phyloP scores from a whole-genome alignment of 2,329 filamentous ascomycete species.

The Neophaeococcomyces mojaviensis region DNA sequence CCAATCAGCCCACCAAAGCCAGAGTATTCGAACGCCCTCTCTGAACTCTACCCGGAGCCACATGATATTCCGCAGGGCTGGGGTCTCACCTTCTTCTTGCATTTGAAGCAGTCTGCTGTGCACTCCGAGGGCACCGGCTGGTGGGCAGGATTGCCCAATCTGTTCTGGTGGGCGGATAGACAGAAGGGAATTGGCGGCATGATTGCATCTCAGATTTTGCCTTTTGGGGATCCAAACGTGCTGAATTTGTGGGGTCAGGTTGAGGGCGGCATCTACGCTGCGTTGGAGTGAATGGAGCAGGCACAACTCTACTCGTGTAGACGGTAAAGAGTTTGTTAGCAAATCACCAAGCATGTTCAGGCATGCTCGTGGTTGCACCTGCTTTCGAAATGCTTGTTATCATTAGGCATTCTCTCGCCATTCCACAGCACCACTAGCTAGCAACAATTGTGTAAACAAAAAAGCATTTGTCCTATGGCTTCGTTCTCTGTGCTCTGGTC shows the following conservation, averaged over 20 bases:
- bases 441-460: too few species aligned
- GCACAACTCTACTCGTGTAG: too few species aligned
- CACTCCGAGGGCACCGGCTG: constrained; percentile 44
- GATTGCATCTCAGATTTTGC: constrained; percentile 22
- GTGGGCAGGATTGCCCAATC: constrained; percentile 55
- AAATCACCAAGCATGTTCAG: too few species aligned
- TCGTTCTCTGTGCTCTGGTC: too few species aligned
- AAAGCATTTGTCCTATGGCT: too few species aligned
- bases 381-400: too few species aligned
- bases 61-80: constrained; percentile 53
- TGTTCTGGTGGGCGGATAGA: constrained; percentile 57
- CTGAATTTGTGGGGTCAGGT: constrained; percentile 21
- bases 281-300: constrained; percentile 5
- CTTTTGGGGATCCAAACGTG: constrained; percentile 22
- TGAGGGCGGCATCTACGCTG: constrained; percentile 18
- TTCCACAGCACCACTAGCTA: too few species aligned
- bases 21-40: constrained; percentile 41
- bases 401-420: too few species aligned
- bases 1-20: constrained; percentile 41
- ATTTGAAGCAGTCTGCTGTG: constrained; percentile 37
- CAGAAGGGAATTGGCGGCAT: constrained; percentile 36
- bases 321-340: too few species aligned
- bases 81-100: constrained; percentile 56
- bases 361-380: too few species aligned
- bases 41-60: constrained; percentile 47